These are phyloP conservation scores for Aspergillus sp. DNA, from an alignment of 2,329 filamentous ascomycete species.

Conservation along the genomic window DNA sequence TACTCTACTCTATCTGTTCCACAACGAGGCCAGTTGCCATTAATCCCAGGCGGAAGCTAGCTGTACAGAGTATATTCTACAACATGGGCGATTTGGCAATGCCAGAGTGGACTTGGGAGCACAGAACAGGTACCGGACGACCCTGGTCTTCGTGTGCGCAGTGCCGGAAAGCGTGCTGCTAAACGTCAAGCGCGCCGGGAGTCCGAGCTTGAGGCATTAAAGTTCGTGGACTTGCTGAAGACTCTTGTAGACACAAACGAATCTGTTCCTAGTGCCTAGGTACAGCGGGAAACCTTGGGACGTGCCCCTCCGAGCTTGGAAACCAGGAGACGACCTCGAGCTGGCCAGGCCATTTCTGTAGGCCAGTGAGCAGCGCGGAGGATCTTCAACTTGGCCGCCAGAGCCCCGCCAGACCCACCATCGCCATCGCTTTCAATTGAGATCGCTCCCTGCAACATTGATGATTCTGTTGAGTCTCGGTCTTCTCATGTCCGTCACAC, in stretches of 20 bases:
- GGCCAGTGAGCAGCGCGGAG: slow-evolving; percentile 24
- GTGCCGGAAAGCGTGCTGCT: neutral
- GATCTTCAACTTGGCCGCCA: slow-evolving; percentile 24
- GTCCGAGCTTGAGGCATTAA: slow-evolving; percentile 5
- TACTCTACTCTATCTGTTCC: slow-evolving; percentile 14
- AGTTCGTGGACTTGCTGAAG: neutral
- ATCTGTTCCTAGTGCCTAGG: neutral
- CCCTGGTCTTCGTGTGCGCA: neutral
- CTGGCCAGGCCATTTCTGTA: slow-evolving; percentile 12
- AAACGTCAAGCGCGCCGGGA: neutral
- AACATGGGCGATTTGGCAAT: too few species aligned
- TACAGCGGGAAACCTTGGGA: neutral
- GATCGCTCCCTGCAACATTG: neutral
- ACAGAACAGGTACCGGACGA: neutral
- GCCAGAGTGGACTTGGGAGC: neutral
- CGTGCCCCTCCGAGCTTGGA: neutral
- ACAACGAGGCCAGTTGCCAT: slow-evolving; percentile 1
- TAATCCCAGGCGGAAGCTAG: neutral
- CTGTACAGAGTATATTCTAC: too few species aligned
- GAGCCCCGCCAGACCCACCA: slow-evolving; percentile 22
- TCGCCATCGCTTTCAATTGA: slow-evolving; percentile 18
- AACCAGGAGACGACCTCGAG: slow-evolving; percentile 7
- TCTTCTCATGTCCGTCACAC: slow-evolving; percentile 16
- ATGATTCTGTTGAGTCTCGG: too few species aligned
- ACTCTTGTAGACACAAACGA: neutral